Evolutionary conservation across 805 yeast genomes (phyloP).

Genomic region (Pichia sporocuriosa): DNA sequence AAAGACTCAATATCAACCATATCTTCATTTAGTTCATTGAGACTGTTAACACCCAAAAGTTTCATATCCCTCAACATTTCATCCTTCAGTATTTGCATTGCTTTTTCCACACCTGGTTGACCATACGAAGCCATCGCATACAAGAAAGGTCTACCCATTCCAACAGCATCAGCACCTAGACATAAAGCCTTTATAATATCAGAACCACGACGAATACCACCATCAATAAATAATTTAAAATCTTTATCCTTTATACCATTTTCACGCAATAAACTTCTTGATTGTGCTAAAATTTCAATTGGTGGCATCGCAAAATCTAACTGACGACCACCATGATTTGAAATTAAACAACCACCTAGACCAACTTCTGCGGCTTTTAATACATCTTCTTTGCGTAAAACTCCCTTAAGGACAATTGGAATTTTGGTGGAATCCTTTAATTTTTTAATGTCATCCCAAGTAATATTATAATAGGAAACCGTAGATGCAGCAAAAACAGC

Average conservation of each 20-base stretch:
- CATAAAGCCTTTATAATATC: slow-evolving; percentile 73
- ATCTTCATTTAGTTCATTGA: slow-evolving; percentile 38
- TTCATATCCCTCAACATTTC: slow-evolving; percentile 58
- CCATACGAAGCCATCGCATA: slow-evolving; percentile 79
- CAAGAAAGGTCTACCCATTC: slow-evolving; percentile 70
- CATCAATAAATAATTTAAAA: slow-evolving; percentile 64
- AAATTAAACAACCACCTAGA: slow-evolving; percentile 54
- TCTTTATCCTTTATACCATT: slow-evolving; percentile 34
- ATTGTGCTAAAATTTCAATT: slow-evolving; percentile 50
- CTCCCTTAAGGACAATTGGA: slow-evolving; percentile 52
- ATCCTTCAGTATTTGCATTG: slow-evolving; percentile 40
- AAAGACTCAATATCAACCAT: slow-evolving; percentile 30
- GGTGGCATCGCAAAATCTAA: slow-evolving; percentile 58
- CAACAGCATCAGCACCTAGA: slow-evolving; percentile 61
- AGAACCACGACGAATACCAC: slow-evolving; percentile 72
- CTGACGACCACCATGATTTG: slow-evolving; percentile 74
- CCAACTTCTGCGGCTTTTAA: slow-evolving; percentile 49
- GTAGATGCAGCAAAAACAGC: slow-evolving; percentile 13
- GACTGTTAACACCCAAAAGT: slow-evolving; percentile 47
- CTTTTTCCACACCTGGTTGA: slow-evolving; percentile 50
- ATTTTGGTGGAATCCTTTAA: slow-evolving; percentile 46
- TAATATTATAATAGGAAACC: slow-evolving; percentile 22
- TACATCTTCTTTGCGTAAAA: slow-evolving; percentile 59
- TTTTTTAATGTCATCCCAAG: slow-evolving; percentile 56
- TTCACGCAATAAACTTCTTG: slow-evolving; percentile 38